Evolutionary conservation across 2,329 filamentous ascomycete genomes (phyloP), one percentile per base, ranked within the genome.

Genomic region (Talaromyces marneffei): DNA sequence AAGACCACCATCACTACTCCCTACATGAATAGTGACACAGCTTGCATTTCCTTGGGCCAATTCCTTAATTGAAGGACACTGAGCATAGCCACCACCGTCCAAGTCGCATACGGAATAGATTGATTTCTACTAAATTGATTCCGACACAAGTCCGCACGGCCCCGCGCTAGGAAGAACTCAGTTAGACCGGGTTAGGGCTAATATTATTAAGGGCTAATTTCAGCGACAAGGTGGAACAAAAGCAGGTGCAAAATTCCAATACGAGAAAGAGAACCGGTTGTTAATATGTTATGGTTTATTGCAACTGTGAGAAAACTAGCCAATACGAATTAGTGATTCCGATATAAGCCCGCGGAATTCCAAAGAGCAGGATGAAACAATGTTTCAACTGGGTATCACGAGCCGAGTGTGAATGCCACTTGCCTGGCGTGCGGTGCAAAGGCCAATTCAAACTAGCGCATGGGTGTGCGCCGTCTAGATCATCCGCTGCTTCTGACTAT

Each of bases 31-130:
- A 4, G 20, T 14, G 18, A 4, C 29, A 37, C 20, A 18, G 20
- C 5, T 14, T 12, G 18, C 40, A 10, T 16, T 42, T 2, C 9
- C 3, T 7, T 10, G 5, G 16, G n/a, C 35, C n/a, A 8, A 14
- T n/a, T 55, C 25, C 20, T 20, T 42, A 29, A 2, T 12, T 29
- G 9, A 27, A 33, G 27, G 33, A 25, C 53, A 42, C 23, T 29
- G 42, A 39, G 42, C 56, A 58, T 58, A 58, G 56, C 56, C 56
- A 58, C 56, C 54, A 42, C 29, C 31, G 4, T n/a, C 20, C 31
- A 57, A 31, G 27, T 37, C 29, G 23, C 14, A 12, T 14, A 31
- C 46, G 46, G 48, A 52, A 20, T 50, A 31, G 25, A 50, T 33
- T 33, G 25, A 50, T 33, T 33, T 52, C 27, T 33, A 29, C 16